Evolutionary conservation across 306 rosid species (phyloP).

Genomic region (Vigna unguiculata): DNA sequence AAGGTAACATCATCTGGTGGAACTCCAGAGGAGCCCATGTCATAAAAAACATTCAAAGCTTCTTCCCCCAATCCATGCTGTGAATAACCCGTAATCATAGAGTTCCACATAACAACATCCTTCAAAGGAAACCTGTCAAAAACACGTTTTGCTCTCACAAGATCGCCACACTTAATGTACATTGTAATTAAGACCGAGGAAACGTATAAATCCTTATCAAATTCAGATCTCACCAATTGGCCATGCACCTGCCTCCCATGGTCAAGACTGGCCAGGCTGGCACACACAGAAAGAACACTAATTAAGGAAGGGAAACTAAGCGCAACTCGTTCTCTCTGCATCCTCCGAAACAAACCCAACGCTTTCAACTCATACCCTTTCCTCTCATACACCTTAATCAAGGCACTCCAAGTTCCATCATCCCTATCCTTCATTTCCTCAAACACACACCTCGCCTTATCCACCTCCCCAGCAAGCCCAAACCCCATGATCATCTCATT

Average conservation of each 20-base stretch:
- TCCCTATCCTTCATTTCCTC: slow-evolving; percentile 63
- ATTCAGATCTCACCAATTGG: slow-evolving; percentile 53
- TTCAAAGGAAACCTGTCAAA: slow-evolving; percentile 56
- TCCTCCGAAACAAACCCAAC: slow-evolving; percentile 52
- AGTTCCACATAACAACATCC: slow-evolving; percentile 73
- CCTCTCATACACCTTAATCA: slow-evolving; percentile 63
- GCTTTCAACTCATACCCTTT: slow-evolving; percentile 63
- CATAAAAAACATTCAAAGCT: slow-evolving; percentile 56
- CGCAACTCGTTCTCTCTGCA: slow-evolving; percentile 60
- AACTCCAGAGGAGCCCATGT: slow-evolving; percentile 60
- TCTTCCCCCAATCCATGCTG: slow-evolving; percentile 70
- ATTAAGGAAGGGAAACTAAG: slow-evolving; percentile 60
- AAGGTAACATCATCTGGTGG: slow-evolving; percentile 63
- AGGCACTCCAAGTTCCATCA: slow-evolving; percentile 62
- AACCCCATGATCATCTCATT: slow-evolving; percentile 60
- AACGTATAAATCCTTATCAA: slow-evolving; percentile 60
- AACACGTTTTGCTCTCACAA: slow-evolving; percentile 54
- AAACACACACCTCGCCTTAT: slow-evolving; percentile 49
- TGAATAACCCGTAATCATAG: slow-evolving; percentile 75
- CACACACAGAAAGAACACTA: slow-evolving; percentile 60
- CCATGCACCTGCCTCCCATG: slow-evolving; percentile 63
- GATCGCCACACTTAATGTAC: slow-evolving; percentile 71
- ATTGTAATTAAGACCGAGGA: slow-evolving; percentile 62
- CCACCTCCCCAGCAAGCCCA: slow-evolving; percentile 52
- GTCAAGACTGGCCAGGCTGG: slow-evolving; percentile 63